Evolutionary conservation across 129 eudicot genomes (phyloP), one percentile per base, ranked within the genome.

Genomic region (Chrysanthemum lavandulifolium): DNA sequence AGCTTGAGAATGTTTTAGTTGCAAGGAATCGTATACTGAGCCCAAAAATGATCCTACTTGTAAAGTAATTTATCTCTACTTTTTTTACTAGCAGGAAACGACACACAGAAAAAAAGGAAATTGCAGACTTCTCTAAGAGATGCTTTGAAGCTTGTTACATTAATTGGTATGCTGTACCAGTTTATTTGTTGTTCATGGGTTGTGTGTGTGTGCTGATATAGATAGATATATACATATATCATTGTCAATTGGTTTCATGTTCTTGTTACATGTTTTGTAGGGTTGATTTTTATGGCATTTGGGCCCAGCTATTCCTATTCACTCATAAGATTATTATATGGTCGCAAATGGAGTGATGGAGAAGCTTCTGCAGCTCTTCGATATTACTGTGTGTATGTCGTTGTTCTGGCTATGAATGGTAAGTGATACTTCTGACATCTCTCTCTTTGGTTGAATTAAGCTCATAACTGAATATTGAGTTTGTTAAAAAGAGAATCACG

Each of bases 251-350:
- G 71, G 67, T 67, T 75, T 71, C 9, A 59, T 45, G 33, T 64
- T 80, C 51, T 29, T 63, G 53, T 52, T 57, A 10, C 57, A 3
- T 74, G 8, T 67, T 68, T 52, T 67, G 40, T 73, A 90, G 97
- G 97, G 36, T 84, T 90, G 76, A 77, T 86, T 47, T 91, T 91
- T 68, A 68, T 95, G 82, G 88, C 99, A 80, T 95, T 90, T 86
- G 99, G 99, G 61, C 99, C 97, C 54, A 95, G 99, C 80, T 95
- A 84, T 85, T 95, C 99, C 23, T 95, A 91, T 77, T 86, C 95
- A 72, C 94, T 95, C 66, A 73, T 95, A 76, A 83, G 97, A 85
- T 65, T 95, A 78, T 79, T 95, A 29, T 95, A 95, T 77, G 97
- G 99, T 70, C 87, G 68, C 75, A 88, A 88, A 83, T 95, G 97